Percentiles rank a stretch among this genome's conserved stretches.
Evolutionary conservation across 495 filamentous ascomycete species (phyloP).

Genomic region (Hyaloscypha variabilis): DNA sequence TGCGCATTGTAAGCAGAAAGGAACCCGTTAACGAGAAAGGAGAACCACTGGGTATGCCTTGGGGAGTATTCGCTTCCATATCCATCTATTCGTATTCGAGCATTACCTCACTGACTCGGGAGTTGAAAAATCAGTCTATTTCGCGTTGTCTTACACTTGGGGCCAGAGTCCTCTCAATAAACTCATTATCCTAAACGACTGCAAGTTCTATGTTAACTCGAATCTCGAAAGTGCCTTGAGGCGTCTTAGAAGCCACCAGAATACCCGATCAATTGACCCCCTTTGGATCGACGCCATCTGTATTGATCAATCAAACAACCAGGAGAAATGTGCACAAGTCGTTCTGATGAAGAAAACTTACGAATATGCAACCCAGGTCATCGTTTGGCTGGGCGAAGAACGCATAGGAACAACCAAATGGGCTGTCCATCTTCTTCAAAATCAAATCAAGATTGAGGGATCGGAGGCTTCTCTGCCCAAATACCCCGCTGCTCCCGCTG

Average conservation of each 20-base stretch:
- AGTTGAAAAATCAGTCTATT: not conserved
- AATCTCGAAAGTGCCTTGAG: conserved; percentile 10
- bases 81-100: no score
- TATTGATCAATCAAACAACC: conserved; percentile 24
- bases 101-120: no score
- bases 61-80: no score
- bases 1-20: no score
- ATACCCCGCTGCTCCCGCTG: no score
- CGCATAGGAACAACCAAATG: no score
- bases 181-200: not conserved
- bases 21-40: no score
- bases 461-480: no score
- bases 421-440: no score
- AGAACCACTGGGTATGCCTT: no score
- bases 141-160: conserved; percentile 18
- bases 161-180: not conserved
- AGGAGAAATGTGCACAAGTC: conserved; percentile 16
- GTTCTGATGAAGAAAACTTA: conserved; percentile 27
- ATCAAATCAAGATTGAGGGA: no score
- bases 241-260: not conserved
- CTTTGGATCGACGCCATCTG: conserved; percentile 24
- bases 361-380: conserved; percentile 1
- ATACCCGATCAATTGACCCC: not conserved
- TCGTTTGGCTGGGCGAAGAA: conserved; percentile 28
- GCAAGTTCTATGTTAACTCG: not conserved